phyloP scores from a whole-genome alignment of 2,329 filamentous ascomycete genomes.

The Dactylellina cionopaga region DNA sequence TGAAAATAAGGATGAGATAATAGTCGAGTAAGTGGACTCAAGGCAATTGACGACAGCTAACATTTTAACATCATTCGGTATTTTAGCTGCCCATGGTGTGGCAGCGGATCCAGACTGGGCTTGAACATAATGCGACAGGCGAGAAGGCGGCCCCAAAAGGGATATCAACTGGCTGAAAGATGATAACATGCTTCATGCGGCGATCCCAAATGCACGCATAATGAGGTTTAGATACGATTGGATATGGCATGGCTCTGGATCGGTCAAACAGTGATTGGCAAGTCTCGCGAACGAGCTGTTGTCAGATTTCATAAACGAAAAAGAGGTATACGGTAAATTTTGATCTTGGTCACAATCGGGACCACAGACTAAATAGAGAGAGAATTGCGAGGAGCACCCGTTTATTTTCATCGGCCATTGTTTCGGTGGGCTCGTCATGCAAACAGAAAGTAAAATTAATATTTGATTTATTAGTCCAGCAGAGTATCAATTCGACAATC shows the following conservation, averaged over 20 bases:
- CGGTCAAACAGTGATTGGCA: conserved; percentile 57
- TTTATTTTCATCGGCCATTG: too few species aligned
- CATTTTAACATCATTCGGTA: conserved; percentile 48
- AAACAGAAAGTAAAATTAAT: conserved; percentile 53
- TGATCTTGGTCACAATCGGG: background rate
- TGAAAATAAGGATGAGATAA: background rate
- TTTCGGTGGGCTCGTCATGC: conserved; percentile 58
- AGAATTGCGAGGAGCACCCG: conserved; percentile 51
- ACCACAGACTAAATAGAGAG: conserved; percentile 28
- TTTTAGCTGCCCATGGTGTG: conserved; percentile 58
- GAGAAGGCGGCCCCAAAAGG: conserved; percentile 9
- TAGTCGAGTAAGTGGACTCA: background rate
- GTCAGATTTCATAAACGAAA: conserved; percentile 50
- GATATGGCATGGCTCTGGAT: conserved; percentile 58
- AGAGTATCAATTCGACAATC: conserved; percentile 4
- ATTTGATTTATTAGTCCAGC: conserved; percentile 54
- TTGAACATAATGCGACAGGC: conserved; percentile 52
- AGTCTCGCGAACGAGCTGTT: conserved; percentile 57
- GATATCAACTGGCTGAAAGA: conserved; percentile 58
- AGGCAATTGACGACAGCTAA: too few species aligned
- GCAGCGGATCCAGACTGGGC: conserved; percentile 58
- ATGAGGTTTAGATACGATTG: too few species aligned
- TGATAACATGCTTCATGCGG: conserved; percentile 57
- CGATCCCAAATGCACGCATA: conserved; percentile 57
- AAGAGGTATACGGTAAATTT: conserved; percentile 50